Base-by-base conservation (phyloP, 192 early-diverging fungal species). In the Spizellomyces punctatus region DNA sequence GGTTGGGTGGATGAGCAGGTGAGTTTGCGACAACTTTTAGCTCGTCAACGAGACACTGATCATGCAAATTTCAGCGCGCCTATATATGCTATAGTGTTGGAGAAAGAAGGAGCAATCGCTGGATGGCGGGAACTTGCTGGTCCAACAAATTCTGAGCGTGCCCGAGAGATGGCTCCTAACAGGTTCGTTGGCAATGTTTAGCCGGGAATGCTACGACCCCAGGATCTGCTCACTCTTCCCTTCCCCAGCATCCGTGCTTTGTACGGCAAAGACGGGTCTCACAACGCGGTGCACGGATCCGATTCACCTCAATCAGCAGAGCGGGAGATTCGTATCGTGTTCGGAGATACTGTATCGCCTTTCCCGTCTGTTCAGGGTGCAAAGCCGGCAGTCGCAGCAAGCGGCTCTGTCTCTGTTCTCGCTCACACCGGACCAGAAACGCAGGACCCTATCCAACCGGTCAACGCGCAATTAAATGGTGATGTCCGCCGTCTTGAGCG, bases 271-370 rank as follows among this genome's bases (percentile, higher is more conserved):
- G 81, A 87, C 61, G 80, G 78, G 7, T 64, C 80, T 12, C 61
- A 77, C n/a, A 87, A 87, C 54, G 82, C 80, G 9, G 81, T 88
- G 5, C 87, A 88, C 66, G 84, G 82, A 8, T 85, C 86, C 0
- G 86, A 88, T 65, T 83, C 83, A 12, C 54, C 65, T 5, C 17
- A 65, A 12, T 79, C 69, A n/a, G 50, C 68, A 56, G 68, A 70
- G 61, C 55, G 79, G 44, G 83, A 81, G 58, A 78, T 80, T 46
- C 48, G 59, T 10, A 66, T 81, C 50, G 66, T 85, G 16, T 88
- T 88, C 74, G 75, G 73, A 7, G 72, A 83, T 47, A 19, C 61
- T 1, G 64, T 70, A 55, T 49, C 59, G 12, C 63, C 68, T 9
- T 59, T 47, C 41, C 72, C 79, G 6, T 55, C 63, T 36, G 64